Evolutionary conservation across 441 rosid genomes (phyloP).

Genomic region (Kokia cookei): DNA sequence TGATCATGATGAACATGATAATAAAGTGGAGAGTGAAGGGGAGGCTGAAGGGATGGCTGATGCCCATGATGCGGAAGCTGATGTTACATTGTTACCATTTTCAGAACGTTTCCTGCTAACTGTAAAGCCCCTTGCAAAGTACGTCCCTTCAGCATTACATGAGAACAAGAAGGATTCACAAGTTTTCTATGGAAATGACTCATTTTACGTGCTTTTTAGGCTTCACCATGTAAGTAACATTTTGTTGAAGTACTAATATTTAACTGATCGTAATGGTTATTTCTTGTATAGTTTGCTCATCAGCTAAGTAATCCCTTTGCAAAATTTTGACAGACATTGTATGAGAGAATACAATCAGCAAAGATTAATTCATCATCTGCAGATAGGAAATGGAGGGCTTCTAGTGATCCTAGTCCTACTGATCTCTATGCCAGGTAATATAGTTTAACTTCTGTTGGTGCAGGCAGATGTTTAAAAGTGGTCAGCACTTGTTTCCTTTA

Average conservation of each 20-base stretch:
- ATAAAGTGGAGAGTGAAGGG: slow-evolving; percentile 92
- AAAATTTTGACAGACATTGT: slow-evolving; percentile 54
- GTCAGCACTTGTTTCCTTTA: slow-evolving; percentile 4
- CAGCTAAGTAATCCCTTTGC: not conserved
- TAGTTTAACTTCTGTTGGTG: slow-evolving; percentile 10
- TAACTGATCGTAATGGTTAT: not conserved
- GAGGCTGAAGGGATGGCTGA: slow-evolving; percentile 87
- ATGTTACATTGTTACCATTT: slow-evolving; percentile 49
- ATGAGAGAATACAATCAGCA: slow-evolving; percentile 88
- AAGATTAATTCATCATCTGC: slow-evolving; percentile 84
- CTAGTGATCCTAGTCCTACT: slow-evolving; percentile 57
- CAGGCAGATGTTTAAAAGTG: not conserved
- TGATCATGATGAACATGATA: slow-evolving; percentile 60
- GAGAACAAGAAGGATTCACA: slow-evolving; percentile 47
- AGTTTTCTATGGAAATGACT: slow-evolving; percentile 94
- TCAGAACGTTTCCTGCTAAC: slow-evolving; percentile 60
- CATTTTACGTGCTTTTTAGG: slow-evolving; percentile 86
- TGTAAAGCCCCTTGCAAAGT: slow-evolving; percentile 89
- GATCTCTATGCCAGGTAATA: slow-evolving; percentile 85
- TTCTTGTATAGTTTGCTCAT: slow-evolving; percentile 2
- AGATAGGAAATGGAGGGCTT: slow-evolving; percentile 87
- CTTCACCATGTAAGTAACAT: slow-evolving; percentile 82
- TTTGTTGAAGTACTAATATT: not conserved
- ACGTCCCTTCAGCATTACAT: slow-evolving; percentile 43
- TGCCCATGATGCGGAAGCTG: slow-evolving; percentile 76